Evolutionary conservation across 2,329 filamentous ascomycete genomes (phyloP), one percentile per base, ranked within the genome.

Genomic region (Clonostachys chloroleuca): DNA sequence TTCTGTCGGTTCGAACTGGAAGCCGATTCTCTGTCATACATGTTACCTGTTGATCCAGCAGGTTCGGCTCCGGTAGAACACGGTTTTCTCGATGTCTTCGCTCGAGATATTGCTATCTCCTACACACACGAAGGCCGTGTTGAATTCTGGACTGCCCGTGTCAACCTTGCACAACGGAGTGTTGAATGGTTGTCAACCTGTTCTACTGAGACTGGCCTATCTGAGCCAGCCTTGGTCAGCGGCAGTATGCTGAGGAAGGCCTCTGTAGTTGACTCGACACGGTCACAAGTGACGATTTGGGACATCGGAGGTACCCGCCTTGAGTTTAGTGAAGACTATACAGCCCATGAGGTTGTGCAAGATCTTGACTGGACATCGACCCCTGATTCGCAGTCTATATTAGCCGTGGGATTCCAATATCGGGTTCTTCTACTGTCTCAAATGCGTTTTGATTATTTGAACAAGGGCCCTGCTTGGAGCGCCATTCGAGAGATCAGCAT

Each of bases 361-460:
- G 92, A 96, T 63, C 78, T 96, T 12, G 91, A 96, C 63, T 96
- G 92, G 92, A 92, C 91, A 1, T 92, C 89, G 4, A 96, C 92
- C 0, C 90, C 90, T 0, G 89, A 95, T 62, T 84, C 83, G 43
- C 90, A 96, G 59, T 92, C 89, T 2, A 91, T 96, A 47, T 73
- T 96, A 17, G 89, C 92, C 1, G 89, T 96, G n/a, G 91, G 92
- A 0, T 96, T 96, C 59, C 85, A 86, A n/a, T 88, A 92, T 53
- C 83, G 87, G 48, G 86, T 96, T 6, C 68, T 95, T 33, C 74
- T 96, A 3, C 78, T 96, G 24, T 86, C 87, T 6, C 91, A 96
- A 60, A 84, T 95, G 69, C 86, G 92, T 12, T 96, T 94, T 59
- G 90, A 96, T 64, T 96, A 96, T 61, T 74, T 96, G 16, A 90